Percentiles rank a stretch among this genome's conserved stretches.
These are phyloP conservation scores for Pilaira anomala DNA, from an alignment of 192 early-diverging fungal genomes.

Conservation along the genomic window DNA sequence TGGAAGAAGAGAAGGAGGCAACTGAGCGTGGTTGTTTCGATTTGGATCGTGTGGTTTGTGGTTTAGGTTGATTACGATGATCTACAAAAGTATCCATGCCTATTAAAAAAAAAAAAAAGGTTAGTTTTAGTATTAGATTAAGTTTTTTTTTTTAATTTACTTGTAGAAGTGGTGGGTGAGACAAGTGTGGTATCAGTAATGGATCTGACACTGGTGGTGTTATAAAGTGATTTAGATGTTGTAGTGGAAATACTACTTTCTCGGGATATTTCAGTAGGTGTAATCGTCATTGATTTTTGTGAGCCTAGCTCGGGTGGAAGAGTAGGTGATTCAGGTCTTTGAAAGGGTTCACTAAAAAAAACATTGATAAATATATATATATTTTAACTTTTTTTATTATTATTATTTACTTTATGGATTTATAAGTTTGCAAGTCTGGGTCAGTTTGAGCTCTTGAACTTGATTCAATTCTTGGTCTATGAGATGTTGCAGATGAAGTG, in stretches of 20 bases:
- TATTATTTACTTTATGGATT: too few species aligned
- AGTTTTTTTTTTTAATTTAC: background rate
- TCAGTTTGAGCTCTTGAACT: too few species aligned
- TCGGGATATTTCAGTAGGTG: background rate
- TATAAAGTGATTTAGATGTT: too few species aligned
- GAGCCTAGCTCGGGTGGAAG: slow-evolving; percentile 7
- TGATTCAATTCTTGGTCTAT: too few species aligned
- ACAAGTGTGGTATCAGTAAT: background rate
- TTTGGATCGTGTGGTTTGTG: slow-evolving; percentile 4
- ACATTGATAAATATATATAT: too few species aligned
- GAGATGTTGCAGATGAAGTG: slow-evolving; percentile 11
- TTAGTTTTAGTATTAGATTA: background rate
- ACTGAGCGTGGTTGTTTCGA: too few species aligned
- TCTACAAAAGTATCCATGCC: background rate
- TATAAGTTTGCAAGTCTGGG: too few species aligned
- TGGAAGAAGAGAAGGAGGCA: background rate
- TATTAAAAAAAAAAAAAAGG: background rate
- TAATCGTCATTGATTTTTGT: background rate
- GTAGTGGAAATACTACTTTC: too few species aligned
- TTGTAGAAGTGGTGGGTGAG: background rate
- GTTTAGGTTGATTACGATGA: background rate
- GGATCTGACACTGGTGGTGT: background rate
- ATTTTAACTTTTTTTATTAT: too few species aligned
- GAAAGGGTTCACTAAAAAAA: background rate
- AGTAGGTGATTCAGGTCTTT: slow-evolving; percentile 29